Evolutionary conservation across 495 filamentous ascomycete genomes (phyloP).

Genomic region (Endocarpon pusillum): DNA sequence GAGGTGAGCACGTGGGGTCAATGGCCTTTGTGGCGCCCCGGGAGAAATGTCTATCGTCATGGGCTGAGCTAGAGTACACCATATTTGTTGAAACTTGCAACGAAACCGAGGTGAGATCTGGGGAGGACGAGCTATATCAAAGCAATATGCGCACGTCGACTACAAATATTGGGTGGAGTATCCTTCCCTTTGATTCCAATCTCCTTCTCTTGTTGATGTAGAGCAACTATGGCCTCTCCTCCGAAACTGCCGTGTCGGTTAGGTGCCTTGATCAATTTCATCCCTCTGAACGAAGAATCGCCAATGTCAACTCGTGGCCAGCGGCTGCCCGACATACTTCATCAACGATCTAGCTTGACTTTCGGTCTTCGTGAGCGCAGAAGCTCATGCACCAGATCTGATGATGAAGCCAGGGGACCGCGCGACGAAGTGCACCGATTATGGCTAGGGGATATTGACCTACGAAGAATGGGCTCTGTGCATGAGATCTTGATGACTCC

Average conservation of each 20-base stretch:
- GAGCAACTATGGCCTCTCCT: neutral
- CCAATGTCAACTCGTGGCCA: conserved; percentile 14
- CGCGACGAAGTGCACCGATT: neutral
- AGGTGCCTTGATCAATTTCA: conserved; percentile 10
- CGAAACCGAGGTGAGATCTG: too few relatives aligned
- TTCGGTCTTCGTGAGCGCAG: conserved; percentile 4
- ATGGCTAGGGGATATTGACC: conserved; percentile 1
- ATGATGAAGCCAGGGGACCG: neutral
- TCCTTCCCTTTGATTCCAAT: too few relatives aligned
- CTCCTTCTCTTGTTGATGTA: too few relatives aligned
- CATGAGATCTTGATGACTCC: conserved; percentile 40
- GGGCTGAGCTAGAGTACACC: too few relatives aligned
- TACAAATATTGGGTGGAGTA: too few relatives aligned
- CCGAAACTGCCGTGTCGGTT: conserved; percentile 5
- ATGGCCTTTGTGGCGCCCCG: too few relatives aligned
- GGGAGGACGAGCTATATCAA: too few relatives aligned
- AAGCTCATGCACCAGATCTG: conserved; percentile 3
- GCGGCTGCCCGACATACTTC: conserved; percentile 12
- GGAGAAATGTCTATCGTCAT: too few relatives aligned
- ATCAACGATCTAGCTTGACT: conserved; percentile 9
- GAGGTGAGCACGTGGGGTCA: too few relatives aligned
- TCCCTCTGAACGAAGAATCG: conserved; percentile 13
- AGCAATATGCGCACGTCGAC: too few relatives aligned
- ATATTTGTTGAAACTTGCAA: too few relatives aligned
- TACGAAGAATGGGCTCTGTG: conserved; percentile 18